These are phyloP conservation scores for Globisporangium polare DNA, from an alignment of 352 stramenopile species.

Conservation along the genomic window DNA sequence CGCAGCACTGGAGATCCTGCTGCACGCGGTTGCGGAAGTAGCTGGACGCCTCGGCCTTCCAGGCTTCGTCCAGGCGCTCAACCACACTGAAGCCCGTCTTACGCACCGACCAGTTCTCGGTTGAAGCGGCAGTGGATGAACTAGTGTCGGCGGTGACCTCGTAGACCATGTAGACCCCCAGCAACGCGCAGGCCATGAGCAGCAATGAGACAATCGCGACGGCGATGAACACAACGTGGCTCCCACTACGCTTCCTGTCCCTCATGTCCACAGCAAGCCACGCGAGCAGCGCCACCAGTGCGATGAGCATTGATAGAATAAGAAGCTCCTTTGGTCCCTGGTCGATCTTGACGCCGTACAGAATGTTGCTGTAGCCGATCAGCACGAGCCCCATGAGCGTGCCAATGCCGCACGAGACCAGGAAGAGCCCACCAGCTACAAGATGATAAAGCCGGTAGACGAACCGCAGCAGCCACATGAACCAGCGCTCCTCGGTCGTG, in stretches of 20 bases:
- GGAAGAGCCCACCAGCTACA: slow-evolving; percentile 30
- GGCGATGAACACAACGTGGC: slow-evolving; percentile 27
- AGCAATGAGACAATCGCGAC: slow-evolving; percentile 40
- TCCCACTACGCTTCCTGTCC: slow-evolving; percentile 27
- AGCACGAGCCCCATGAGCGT: slow-evolving; percentile 54
- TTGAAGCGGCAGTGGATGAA: slow-evolving; percentile 22
- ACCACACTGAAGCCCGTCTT: slow-evolving; percentile 67
- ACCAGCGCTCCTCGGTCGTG: slow-evolving; percentile 78
- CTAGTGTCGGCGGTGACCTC: slow-evolving; percentile 37
- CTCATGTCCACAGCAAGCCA: slow-evolving; percentile 55
- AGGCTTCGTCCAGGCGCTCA: slow-evolving; percentile 38
- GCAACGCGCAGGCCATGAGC: slow-evolving; percentile 30
- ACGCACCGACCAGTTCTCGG: slow-evolving; percentile 68
- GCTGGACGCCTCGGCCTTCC: slow-evolving; percentile 32
- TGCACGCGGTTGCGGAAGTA: slow-evolving; percentile 51
- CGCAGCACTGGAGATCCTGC: slow-evolving; percentile 67
- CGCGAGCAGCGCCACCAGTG: slow-evolving; percentile 32
- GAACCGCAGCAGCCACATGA: slow-evolving; percentile 56
- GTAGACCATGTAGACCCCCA: slow-evolving; percentile 60
- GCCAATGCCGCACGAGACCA: slow-evolving; percentile 39
- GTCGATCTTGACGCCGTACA: slow-evolving; percentile 55
- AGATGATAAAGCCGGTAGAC: slow-evolving; percentile 34
- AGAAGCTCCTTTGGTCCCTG: slow-evolving; percentile 40
- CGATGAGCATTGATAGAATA: slow-evolving; percentile 27
- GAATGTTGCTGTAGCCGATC: slow-evolving; percentile 37